phyloP scores from a whole-genome alignment of 331 rosid genomes.

The Malus hybrid region DNA sequence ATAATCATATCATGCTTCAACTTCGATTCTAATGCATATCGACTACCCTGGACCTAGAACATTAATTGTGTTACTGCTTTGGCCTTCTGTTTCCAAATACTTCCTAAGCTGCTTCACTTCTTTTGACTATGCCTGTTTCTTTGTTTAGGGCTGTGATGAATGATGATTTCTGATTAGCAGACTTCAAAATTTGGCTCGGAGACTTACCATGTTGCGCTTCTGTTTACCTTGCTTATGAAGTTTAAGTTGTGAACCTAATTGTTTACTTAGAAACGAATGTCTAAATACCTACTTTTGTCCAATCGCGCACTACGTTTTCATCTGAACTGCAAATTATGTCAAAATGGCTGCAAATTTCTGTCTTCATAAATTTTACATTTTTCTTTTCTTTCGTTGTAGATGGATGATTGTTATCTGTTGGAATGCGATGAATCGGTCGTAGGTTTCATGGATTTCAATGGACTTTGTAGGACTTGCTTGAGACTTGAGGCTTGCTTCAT shows the following conservation, averaged over 20 bases:
- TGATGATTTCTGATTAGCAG: constrained; percentile 53
- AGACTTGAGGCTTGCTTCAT: constrained; percentile 6
- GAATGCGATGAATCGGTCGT: constrained; percentile 43
- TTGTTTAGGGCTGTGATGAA: constrained; percentile 72
- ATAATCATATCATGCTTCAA: background rate
- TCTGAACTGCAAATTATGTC: constrained; percentile 2
- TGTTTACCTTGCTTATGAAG: constrained; percentile 22
- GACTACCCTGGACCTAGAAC: background rate
- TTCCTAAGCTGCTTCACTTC: constrained; percentile 11
- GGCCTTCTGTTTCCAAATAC: background rate
- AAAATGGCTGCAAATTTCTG: background rate
- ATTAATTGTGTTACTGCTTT: background rate
- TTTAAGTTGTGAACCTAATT: constrained; percentile 16
- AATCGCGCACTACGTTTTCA: background rate
- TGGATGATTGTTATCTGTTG: constrained; percentile 76
- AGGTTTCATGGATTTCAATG: constrained; percentile 47
- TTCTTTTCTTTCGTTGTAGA: constrained; percentile 56
- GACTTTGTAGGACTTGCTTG: constrained; percentile 39
- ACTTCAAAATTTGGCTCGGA: constrained; percentile 39
- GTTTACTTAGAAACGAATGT: background rate
- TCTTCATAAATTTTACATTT: constrained; percentile 17
- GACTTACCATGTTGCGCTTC: constrained; percentile 37
- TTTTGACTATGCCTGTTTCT: constrained; percentile 52
- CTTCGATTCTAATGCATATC: background rate
- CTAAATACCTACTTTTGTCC: background rate